Evolutionary conservation across 176 grass and related monocot genomes (phyloP).

Genomic region (Eragrostis curvula): DNA sequence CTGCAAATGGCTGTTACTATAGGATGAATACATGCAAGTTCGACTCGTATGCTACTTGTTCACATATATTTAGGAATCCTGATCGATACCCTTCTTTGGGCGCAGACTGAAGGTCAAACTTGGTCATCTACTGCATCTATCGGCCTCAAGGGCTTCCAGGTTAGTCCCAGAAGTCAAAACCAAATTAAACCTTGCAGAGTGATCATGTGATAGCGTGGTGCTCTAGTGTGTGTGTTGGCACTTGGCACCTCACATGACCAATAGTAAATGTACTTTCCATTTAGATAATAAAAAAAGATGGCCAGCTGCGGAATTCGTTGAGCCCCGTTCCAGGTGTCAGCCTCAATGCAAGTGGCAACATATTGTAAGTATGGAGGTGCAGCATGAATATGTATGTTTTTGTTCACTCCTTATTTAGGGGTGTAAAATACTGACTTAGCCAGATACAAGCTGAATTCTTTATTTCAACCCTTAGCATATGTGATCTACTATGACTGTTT

Average conservation of each 20-base stretch:
- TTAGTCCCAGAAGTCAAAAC: slow-evolving; percentile 43
- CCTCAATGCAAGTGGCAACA: slow-evolving; percentile 60
- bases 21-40: background rate
- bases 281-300: slow-evolving; percentile 70
- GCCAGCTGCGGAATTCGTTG: slow-evolving; percentile 60
- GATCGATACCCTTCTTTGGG: slow-evolving; percentile 12
- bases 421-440: background rate
- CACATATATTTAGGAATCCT: background rate
- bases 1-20: background rate
- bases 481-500: background rate
- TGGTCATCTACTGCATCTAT: slow-evolving; percentile 71
- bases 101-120: slow-evolving; percentile 67
- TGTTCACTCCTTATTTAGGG: slow-evolving; percentile 7
- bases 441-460: background rate
- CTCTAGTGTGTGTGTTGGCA: slow-evolving; percentile 13
- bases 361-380: slow-evolving; percentile 59
- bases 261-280: background rate
- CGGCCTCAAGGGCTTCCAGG: slow-evolving; percentile 84
- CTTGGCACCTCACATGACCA: background rate
- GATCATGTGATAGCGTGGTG: background rate
- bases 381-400: slow-evolving; percentile 24
- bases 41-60: background rate
- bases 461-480: background rate
- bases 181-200: background rate
- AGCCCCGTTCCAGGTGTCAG: slow-evolving; percentile 63